Evolutionary conservation across 1,284 basidiomycete genomes (phyloP), one percentile per base, ranked within the genome.

Genomic region (Tylopilus orsonianus): DNA sequence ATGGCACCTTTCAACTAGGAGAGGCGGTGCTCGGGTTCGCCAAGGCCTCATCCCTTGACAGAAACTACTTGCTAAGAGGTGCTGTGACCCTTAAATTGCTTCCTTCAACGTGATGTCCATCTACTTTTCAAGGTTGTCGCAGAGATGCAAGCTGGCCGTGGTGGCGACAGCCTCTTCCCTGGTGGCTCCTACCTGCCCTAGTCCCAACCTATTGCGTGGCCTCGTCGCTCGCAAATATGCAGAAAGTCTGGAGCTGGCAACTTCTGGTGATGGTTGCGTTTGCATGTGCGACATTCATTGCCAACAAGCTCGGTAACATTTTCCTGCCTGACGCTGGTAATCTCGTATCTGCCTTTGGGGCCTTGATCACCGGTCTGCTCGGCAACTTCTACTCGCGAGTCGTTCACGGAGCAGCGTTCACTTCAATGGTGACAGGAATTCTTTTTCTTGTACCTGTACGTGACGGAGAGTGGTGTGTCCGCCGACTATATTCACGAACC

Each of bases 371-470:
- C 55, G 90, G 90, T 48, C 68, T 87, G 13, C 75, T 92, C 34
- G 90, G 90, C 37, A 93, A 93, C 60, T 64, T 83, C 13, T 93
- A 92, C 62, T 90, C 90, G 38, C 78, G 89, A 36, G 65, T 90
- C 27, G 78, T 86, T 56, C 79, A 83, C 23, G 91, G 89, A 41
- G 87, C 85, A 4, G 89, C 91, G 3, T 94, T 93, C 66, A 92
- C 90, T 0, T 83, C 87, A 13, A 93, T 90, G 86, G 87, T 91
- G n/a, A 88, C 89, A 3, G 87, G 90, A 22, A 87, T 93, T 14
- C 71, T 92, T 45, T 92, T 92, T 67, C 73, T 93, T 26, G 89
- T 93, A 10, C 89, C 89, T 44, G 86, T 90, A 64, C 62, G 62
- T 52, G 14, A 37, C 4, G n/a, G n/a, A 45, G 18, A 14, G 48